These are phyloP conservation scores for Xylariaceae sp. DNA, from an alignment of 2,329 filamentous ascomycete genomes.

Conservation along the genomic window DNA sequence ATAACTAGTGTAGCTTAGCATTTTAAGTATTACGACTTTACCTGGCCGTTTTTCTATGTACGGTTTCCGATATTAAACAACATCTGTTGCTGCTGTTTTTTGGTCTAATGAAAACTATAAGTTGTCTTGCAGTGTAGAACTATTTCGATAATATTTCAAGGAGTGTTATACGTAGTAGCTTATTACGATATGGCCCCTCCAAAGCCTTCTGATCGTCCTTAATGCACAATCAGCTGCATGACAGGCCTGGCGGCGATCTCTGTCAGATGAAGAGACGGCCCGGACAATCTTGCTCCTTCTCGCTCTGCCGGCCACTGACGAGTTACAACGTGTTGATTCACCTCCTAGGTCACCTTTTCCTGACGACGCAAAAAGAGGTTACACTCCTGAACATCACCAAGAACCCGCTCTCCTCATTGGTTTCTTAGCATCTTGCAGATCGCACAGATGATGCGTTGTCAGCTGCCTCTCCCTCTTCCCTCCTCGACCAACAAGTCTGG, in stretches of 20 bases:
- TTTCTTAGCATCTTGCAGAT: background rate
- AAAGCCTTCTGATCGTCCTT: too few relatives aligned
- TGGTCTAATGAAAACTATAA: too few relatives aligned
- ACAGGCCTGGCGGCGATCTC: slow-evolving; percentile 31
- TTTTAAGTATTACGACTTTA: background rate
- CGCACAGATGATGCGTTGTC: background rate
- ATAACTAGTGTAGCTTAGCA: too few relatives aligned
- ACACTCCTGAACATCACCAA: slow-evolving; percentile 4
- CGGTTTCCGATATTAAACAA: background rate
- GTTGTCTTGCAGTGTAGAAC: too few relatives aligned
- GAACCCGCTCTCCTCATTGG: slow-evolving; percentile 6
- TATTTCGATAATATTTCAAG: too few relatives aligned
- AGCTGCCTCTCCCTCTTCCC: background rate
- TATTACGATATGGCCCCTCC: too few relatives aligned
- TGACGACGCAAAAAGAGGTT: slow-evolving; percentile 6
- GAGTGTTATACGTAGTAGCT: too few relatives aligned
- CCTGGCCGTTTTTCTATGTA: slow-evolving; percentile 17
- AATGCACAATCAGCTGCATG: slow-evolving; percentile 7
- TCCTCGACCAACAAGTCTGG: background rate
- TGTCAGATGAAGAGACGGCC: slow-evolving; percentile 28
- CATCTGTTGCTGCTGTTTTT: too few relatives aligned
- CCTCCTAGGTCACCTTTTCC: background rate
- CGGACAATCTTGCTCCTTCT: slow-evolving; percentile 8
- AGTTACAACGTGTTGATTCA: slow-evolving; percentile 9
- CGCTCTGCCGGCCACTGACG: slow-evolving; percentile 2